Conservation (phyloP, 768 basidiomycete genomes). For the Psilocybe tampanensis region DNA sequence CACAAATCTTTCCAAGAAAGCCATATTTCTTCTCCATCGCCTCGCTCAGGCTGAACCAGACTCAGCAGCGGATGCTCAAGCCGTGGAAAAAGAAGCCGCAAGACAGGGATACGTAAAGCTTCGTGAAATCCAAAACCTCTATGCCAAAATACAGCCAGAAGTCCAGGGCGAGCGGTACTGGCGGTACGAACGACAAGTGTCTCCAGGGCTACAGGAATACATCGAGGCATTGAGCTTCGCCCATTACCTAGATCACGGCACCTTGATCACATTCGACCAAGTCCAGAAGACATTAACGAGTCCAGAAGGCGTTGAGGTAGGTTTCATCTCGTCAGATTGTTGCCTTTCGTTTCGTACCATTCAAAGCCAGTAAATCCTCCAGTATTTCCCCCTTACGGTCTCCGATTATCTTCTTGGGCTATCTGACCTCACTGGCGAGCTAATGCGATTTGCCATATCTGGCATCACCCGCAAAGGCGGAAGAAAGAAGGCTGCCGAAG, state of each 20-base stretch:
- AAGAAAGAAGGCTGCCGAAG: slow-evolving; percentile 57
- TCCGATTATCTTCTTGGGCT: slow-evolving; percentile 92
- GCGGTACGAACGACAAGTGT: slow-evolving; percentile 74
- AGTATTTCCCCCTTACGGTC: slow-evolving; percentile 78
- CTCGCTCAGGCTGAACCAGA: slow-evolving; percentile 40
- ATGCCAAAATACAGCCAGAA: slow-evolving; percentile 62
- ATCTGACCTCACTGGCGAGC: slow-evolving; percentile 93
- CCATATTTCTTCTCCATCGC: slow-evolving; percentile 92
- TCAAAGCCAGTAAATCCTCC: slow-evolving; percentile 7
- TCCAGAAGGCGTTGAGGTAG: slow-evolving; percentile 62
- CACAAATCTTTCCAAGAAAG: slow-evolving; percentile 89
- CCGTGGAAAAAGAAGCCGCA: slow-evolving; percentile 45
- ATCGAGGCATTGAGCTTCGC: slow-evolving; percentile 92
- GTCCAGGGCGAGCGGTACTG: slow-evolving; percentile 73
- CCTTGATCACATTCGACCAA: slow-evolving; percentile 66
- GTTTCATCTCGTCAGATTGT: slow-evolving; percentile 29
- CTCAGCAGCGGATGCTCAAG: slow-evolving; percentile 26
- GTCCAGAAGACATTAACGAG: slow-evolving; percentile 69
- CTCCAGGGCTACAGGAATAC: slow-evolving; percentile 91
- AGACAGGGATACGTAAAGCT: slow-evolving; percentile 60
- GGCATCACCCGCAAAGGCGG: slow-evolving; percentile 71
- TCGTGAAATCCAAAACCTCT: slow-evolving; percentile 63
- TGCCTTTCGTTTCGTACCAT: slow-evolving; percentile 5
- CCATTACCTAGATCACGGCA: slow-evolving; percentile 74
- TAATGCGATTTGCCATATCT: slow-evolving; percentile 95